Percentiles rank a stretch among this genome's conserved stretches.
phyloP scores from a whole-genome alignment of 495 filamentous ascomycete genomes.

The Aspergillus bridgeri region DNA sequence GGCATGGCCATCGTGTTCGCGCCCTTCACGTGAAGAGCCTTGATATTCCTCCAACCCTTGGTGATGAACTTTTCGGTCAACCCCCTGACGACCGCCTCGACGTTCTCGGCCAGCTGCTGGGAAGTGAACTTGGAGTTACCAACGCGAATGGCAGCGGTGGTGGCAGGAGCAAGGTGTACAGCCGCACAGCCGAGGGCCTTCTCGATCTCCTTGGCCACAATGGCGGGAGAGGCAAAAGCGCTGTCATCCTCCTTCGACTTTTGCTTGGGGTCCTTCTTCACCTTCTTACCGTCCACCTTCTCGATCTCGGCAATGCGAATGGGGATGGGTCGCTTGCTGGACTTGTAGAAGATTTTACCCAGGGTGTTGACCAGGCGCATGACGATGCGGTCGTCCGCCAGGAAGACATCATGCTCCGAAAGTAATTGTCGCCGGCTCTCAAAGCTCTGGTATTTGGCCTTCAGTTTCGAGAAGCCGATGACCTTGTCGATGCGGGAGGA shows the following conservation, averaged over 20 bases:
- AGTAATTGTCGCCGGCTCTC: slow-evolving; percentile 83
- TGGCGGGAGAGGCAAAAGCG: slow-evolving; percentile 42
- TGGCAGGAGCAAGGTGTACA: slow-evolving; percentile 67
- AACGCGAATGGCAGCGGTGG: slow-evolving; percentile 63
- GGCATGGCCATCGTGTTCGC: slow-evolving; percentile 81
- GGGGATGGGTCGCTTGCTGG: slow-evolving; percentile 81
- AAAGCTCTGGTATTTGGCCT: slow-evolving; percentile 79
- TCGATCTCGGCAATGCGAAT: slow-evolving; percentile 64
- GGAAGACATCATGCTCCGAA: slow-evolving; percentile 80
- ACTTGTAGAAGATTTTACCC: slow-evolving; percentile 86
- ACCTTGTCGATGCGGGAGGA: slow-evolving; percentile 72
- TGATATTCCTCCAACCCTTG: slow-evolving; percentile 80
- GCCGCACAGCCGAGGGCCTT: slow-evolving; percentile 65
- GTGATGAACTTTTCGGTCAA: slow-evolving; percentile 75
- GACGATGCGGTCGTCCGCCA: slow-evolving; percentile 80
- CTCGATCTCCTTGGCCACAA: slow-evolving; percentile 68
- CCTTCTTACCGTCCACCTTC: slow-evolving; percentile 64
- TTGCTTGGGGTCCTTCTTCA: slow-evolving; percentile 48
- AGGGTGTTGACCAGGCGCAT: slow-evolving; percentile 71
- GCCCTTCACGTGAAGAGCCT: slow-evolving; percentile 82
- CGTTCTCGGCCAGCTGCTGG: slow-evolving; percentile 74
- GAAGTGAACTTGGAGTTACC: slow-evolving; percentile 69
- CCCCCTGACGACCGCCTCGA: slow-evolving; percentile 63
- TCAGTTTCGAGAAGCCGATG: slow-evolving; percentile 78
- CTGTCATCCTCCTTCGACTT: slow-evolving; percentile 35